phyloP scores from a whole-genome alignment of 768 basidiomycete genomes.

The Russula sp. region DNA sequence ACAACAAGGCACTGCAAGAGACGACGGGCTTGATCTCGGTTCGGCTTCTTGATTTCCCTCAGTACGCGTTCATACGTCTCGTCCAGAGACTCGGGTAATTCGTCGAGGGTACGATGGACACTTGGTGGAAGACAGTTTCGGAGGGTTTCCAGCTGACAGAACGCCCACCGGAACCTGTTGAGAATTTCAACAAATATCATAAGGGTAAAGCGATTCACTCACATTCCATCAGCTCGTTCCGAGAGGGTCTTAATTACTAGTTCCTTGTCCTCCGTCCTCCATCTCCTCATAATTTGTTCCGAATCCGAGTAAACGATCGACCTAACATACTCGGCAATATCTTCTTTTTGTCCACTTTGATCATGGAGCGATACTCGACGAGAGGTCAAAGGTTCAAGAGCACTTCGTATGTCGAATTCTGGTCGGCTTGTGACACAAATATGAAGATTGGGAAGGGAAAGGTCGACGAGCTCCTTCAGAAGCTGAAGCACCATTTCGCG shows the following conservation, averaged over 20 bases:
- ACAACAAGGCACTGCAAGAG: not conserved
- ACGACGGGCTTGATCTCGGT: not conserved
- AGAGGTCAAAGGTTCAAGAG: not conserved
- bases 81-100: not conserved
- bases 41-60: not conserved
- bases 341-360: not conserved
- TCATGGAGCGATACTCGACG: not conserved
- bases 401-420: not conserved
- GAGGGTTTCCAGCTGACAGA: not conserved
- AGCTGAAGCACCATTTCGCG: conserved; percentile 3
- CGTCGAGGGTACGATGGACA: not conserved
- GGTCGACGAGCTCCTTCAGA: not conserved
- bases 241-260: not conserved
- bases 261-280: not conserved
- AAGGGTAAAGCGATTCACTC: not conserved
- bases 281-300: not conserved
- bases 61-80: not conserved
- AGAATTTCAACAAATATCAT: not conserved
- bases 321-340: not conserved
- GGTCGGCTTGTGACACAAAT: not conserved
- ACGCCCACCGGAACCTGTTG: not conserved
- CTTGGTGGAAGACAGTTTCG: not conserved
- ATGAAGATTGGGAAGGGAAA: not conserved
- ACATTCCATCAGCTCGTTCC: not conserved
- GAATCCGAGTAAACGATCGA: not conserved